Evolutionary conservation across 306 rosid species (phyloP).

Genomic region (Medicago ruthenica): DNA sequence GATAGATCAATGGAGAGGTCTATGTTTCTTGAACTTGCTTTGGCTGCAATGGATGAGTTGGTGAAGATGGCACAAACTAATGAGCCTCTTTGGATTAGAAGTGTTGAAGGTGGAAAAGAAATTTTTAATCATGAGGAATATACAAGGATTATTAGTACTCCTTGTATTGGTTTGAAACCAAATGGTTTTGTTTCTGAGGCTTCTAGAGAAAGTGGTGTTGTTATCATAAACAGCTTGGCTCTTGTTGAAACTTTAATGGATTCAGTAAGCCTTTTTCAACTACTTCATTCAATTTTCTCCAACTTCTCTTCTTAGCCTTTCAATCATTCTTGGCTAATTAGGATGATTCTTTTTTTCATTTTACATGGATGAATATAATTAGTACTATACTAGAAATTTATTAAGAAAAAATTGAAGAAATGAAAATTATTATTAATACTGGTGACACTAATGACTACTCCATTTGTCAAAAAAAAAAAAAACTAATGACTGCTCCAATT

Average conservation of each 20-base stretch:
- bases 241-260: constrained; percentile 97
- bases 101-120: constrained; percentile 75
- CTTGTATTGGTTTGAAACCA: constrained; percentile 87
- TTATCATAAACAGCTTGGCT: constrained; percentile 85
- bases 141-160: constrained; percentile 57
- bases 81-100: constrained; percentile 84
- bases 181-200: constrained; percentile 84
- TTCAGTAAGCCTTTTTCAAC: constrained; percentile 55
- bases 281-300: not conserved
- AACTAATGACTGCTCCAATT: too few relatives aligned
- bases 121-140: constrained; percentile 81
- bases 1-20: constrained; percentile 77
- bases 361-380: not conserved
- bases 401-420: too few relatives aligned
- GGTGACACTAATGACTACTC: too few relatives aligned
- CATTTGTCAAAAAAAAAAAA: too few relatives aligned
- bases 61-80: constrained; percentile 82
- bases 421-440: too few relatives aligned
- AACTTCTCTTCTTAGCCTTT: not conserved
- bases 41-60: constrained; percentile 93
- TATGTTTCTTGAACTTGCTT: constrained; percentile 84
- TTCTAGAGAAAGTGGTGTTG: constrained; percentile 86
- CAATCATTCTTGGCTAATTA: not conserved
- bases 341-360: too few relatives aligned
- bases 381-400: too few relatives aligned